Percentiles rank a stretch among this genome's conserved stretches.
Conservation (phyloP, 257 asterid genomes). For the Penstemon barbatus region DNA sequence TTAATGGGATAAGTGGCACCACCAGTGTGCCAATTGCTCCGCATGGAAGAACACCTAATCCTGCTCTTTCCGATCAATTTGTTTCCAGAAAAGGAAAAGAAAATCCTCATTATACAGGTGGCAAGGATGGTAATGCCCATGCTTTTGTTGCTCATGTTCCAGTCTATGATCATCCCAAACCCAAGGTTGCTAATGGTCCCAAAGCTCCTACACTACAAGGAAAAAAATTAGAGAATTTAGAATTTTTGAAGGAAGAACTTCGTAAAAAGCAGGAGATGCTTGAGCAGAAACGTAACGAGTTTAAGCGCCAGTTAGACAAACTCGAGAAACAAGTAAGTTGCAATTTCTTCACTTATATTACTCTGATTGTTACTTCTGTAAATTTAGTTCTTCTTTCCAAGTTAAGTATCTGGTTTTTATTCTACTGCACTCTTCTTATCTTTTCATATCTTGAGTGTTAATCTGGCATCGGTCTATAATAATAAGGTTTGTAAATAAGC, state of each 20-base stretch:
- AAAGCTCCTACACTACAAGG: slow-evolving; percentile 63
- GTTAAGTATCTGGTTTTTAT: no score
- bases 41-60: slow-evolving; percentile 30
- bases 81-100: slow-evolving; percentile 52
- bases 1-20: slow-evolving; percentile 46
- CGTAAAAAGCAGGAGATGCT: slow-evolving; percentile 99
- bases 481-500: no score
- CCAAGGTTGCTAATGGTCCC: slow-evolving; percentile 43
- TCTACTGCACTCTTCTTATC: no score
- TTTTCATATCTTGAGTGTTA: no score
- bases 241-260: slow-evolving; percentile 84
- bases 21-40: slow-evolving; percentile 36
- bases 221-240: slow-evolving; percentile 79
- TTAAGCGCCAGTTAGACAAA: slow-evolving; percentile 65
- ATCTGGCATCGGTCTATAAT: no score
- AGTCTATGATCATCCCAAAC: slow-evolving; percentile 49
- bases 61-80: slow-evolving; percentile 40
- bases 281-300: slow-evolving; percentile 84
- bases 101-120: slow-evolving; percentile 41
- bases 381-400: no score
- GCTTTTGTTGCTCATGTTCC: slow-evolving; percentile 40
- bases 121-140: slow-evolving; percentile 41
- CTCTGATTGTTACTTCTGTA: slow-evolving; percentile 3
- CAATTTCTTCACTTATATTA: slow-evolving; percentile 25
- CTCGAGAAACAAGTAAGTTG: slow-evolving; percentile 79